Percentiles rank a stretch among this genome's conserved stretches.
phyloP scores from a whole-genome alignment of 2,329 filamentous ascomycete species.

The Aspergillus pseudonomiae region DNA sequence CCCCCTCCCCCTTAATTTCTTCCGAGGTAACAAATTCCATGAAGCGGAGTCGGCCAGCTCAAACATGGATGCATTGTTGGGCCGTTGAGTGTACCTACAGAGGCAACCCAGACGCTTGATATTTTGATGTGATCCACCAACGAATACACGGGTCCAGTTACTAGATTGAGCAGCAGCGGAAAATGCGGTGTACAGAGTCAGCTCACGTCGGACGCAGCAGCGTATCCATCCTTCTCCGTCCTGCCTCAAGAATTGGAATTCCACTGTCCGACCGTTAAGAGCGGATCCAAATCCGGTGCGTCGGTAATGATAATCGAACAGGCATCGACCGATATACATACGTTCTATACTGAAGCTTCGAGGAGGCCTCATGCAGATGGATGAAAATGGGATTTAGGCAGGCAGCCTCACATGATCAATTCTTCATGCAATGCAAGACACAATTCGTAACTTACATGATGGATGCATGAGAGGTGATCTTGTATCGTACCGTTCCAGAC shows the following conservation, averaged over 20 bases:
- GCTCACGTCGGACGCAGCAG: slow-evolving; percentile 4
- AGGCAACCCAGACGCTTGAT: slow-evolving; percentile 18
- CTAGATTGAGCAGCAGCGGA: slow-evolving; percentile 18
- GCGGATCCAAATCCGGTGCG: neutral
- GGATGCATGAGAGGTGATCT: slow-evolving; percentile 13
- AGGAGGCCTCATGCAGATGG: neutral
- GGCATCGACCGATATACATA: neutral
- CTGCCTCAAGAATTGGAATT: neutral
- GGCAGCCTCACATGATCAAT: slow-evolving; percentile 35
- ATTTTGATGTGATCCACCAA: slow-evolving; percentile 10
- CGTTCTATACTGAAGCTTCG: neutral
- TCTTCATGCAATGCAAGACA: slow-evolving; percentile 41
- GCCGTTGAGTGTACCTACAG: slow-evolving; percentile 23
- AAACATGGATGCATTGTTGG: slow-evolving; percentile 22
- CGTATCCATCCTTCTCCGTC: neutral
- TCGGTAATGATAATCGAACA: neutral
- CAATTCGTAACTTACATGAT: slow-evolving; percentile 20
- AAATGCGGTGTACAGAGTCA: slow-evolving; percentile 25
- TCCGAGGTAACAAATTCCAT: slow-evolving; percentile 6
- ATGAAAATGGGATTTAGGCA: slow-evolving; percentile 4
- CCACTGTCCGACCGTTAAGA: neutral
- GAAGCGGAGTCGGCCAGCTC: slow-evolving; percentile 19
- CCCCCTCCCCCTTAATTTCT: neutral
- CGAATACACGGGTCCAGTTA: slow-evolving; percentile 6
- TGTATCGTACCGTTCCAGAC: slow-evolving; percentile 1